Conservation (phyloP, 2,329 filamentous ascomycete species). For the Cadophora luteo-olivacea region DNA sequence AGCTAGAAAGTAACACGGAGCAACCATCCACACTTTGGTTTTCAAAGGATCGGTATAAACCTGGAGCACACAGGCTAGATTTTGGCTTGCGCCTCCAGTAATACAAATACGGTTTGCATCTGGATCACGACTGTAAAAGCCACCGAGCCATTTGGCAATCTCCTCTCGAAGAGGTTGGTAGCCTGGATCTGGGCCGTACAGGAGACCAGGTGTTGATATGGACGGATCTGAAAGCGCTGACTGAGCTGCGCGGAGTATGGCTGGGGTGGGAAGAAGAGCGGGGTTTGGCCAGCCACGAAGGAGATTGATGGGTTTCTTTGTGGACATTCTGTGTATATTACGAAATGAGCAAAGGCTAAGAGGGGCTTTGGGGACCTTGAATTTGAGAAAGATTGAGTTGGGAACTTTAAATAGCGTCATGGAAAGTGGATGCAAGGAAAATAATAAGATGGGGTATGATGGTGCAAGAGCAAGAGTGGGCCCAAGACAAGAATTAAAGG, state of each 20-base stretch:
- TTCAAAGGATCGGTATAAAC: slow-evolving; percentile 81
- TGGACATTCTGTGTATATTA: slow-evolving; percentile 14
- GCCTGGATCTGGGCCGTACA: slow-evolving; percentile 82
- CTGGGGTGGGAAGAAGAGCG: slow-evolving; percentile 46
- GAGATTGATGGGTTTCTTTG: slow-evolving; percentile 57
- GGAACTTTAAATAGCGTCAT: neutral
- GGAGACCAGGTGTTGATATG: slow-evolving; percentile 68
- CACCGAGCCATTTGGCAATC: slow-evolving; percentile 75
- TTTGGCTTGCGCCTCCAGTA: slow-evolving; percentile 86
- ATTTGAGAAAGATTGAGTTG: neutral
- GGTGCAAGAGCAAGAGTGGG: neutral
- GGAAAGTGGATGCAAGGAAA: too few relatives aligned
- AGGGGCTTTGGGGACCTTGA: neutral
- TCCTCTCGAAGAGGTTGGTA: slow-evolving; percentile 71
- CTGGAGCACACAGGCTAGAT: slow-evolving; percentile 76
- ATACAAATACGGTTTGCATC: slow-evolving; percentile 71
- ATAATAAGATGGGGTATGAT: neutral
- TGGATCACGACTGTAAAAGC: slow-evolving; percentile 46
- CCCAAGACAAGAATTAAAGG: neutral
- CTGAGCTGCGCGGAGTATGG: slow-evolving; percentile 51
- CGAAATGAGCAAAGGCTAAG: neutral
- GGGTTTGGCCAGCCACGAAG: slow-evolving; percentile 70
- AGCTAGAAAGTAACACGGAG: slow-evolving; percentile 84
- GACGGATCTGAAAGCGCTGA: slow-evolving; percentile 65
- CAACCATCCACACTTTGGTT: slow-evolving; percentile 82